phyloP scores from a whole-genome alignment of 2,329 filamentous ascomycete species.

The Fusarium verrucosum region DNA sequence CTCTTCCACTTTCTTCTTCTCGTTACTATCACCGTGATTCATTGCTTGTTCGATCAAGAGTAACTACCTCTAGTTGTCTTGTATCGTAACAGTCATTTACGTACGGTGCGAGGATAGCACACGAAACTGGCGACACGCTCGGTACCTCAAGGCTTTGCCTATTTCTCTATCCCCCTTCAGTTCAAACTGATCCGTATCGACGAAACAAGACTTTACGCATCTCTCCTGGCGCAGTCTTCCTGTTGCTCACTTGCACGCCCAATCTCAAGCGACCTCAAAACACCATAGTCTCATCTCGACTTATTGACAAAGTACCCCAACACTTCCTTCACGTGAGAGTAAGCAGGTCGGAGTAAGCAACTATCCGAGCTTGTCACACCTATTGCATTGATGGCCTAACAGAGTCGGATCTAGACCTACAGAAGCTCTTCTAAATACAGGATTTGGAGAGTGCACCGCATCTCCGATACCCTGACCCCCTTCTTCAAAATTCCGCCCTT shows the following conservation, averaged over 20 bases:
- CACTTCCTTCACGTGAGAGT: constrained; percentile 30
- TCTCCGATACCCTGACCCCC: not conserved
- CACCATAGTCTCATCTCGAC: constrained; percentile 7
- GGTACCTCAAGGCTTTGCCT: constrained; percentile 33
- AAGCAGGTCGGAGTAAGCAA: constrained; percentile 40
- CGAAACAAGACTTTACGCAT: constrained; percentile 16
- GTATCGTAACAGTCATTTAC: not conserved
- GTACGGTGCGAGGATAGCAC: constrained; percentile 2
- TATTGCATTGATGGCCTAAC: constrained; percentile 15
- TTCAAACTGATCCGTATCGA: constrained; percentile 14
- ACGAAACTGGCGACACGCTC: constrained; percentile 34
- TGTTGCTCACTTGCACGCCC: constrained; percentile 9
- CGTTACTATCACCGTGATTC: constrained; percentile 17
- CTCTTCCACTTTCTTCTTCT: constrained; percentile 30
- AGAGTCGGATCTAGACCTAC: constrained; percentile 3
- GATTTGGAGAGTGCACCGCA: constrained; percentile 19
- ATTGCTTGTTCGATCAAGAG: constrained; percentile 11
- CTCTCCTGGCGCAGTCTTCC: constrained; percentile 10
- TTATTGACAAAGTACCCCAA: constrained; percentile 2
- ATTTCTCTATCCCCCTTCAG: constrained; percentile 5
- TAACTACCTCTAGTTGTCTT: not conserved
- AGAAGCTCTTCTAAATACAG: not conserved
- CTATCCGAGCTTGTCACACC: constrained; percentile 19
- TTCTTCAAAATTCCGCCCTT: constrained; percentile 18
- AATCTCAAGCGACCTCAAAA: constrained; percentile 24